Percentiles rank a stretch among this genome's conserved stretches.
These are phyloP conservation scores for Xylaria hypoxylon DNA, from an alignment of 2,329 filamentous ascomycete species.

Conservation along the genomic window DNA sequence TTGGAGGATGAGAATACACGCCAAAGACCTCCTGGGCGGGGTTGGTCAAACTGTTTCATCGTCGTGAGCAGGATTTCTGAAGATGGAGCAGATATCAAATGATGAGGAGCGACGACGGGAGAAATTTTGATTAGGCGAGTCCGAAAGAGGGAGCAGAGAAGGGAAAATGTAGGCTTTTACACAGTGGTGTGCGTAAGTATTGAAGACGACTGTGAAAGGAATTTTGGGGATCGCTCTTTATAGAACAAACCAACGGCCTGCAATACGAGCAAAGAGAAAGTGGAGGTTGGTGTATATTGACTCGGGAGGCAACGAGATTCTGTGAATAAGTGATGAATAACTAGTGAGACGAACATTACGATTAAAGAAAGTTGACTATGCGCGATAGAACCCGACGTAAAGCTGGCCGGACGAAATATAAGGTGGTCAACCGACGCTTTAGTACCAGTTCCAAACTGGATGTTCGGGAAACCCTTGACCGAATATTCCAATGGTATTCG, in stretches of 20 bases:
- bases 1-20: conserved; percentile 40
- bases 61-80: conserved; percentile 38
- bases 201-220: background rate
- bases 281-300: background rate
- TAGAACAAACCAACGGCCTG: background rate
- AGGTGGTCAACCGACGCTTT: background rate
- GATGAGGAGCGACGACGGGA: background rate
- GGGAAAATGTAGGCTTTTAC: background rate
- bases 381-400: background rate
- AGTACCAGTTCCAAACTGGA: conserved; percentile 1
- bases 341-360: conserved; percentile 11
- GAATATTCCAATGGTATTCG: background rate
- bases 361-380: conserved; percentile 1
- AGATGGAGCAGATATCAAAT: background rate
- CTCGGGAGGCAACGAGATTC: background rate
- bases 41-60: conserved; percentile 34
- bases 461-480: background rate
- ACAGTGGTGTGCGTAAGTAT: background rate
- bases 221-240: background rate
- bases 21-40: conserved; percentile 27
- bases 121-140: background rate
- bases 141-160: background rate
- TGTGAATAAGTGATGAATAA: background rate
- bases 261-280: background rate
- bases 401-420: conserved; percentile 14